Percentiles rank a stretch among this genome's conserved stretches.
These are phyloP conservation scores for Thalassiosira exigua DNA, from an alignment of 352 stramenopile species.

Conservation along the genomic window DNA sequence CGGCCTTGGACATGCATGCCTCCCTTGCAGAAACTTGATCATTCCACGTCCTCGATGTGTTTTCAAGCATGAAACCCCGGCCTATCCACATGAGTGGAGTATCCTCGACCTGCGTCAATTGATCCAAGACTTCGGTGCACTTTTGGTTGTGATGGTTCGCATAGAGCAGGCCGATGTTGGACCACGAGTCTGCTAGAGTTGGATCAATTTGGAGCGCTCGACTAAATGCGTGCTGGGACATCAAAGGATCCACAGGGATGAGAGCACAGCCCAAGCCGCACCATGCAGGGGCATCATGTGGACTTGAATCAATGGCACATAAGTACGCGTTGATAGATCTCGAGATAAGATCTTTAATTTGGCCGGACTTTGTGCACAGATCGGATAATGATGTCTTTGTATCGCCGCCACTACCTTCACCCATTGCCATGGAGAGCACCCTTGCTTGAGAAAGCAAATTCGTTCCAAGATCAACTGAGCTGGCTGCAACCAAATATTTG, in stretches of 20 bases:
- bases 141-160: conserved; percentile 44
- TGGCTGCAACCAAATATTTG: conserved; percentile 45
- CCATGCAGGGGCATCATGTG: conserved; percentile 62
- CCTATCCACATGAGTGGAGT: conserved; percentile 81
- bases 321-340: conserved; percentile 55
- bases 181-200: conserved; percentile 64
- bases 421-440: conserved; percentile 25
- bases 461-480: conserved; percentile 51
- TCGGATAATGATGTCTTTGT: conserved; percentile 24
- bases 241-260: conserved; percentile 53
- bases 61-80: conserved; percentile 57
- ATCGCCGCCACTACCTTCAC: conserved; percentile 35
- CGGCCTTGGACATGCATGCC: conserved; percentile 57
- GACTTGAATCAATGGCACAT: conserved; percentile 55
- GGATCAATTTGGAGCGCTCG: conserved; percentile 68
- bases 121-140: conserved; percentile 61
- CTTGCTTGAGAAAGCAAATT: conserved; percentile 76
- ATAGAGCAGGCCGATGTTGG: conserved; percentile 75
- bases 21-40: conserved; percentile 23
- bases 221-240: conserved; percentile 78
- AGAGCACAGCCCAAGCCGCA: conserved; percentile 72
- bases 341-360: conserved; percentile 53
- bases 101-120: conserved; percentile 73
- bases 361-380: conserved; percentile 6
- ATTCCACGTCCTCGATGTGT: conserved; percentile 43